phyloP scores from a whole-genome alignment of 73 alveolate genomes.

The Uronychia binucleata region DNA sequence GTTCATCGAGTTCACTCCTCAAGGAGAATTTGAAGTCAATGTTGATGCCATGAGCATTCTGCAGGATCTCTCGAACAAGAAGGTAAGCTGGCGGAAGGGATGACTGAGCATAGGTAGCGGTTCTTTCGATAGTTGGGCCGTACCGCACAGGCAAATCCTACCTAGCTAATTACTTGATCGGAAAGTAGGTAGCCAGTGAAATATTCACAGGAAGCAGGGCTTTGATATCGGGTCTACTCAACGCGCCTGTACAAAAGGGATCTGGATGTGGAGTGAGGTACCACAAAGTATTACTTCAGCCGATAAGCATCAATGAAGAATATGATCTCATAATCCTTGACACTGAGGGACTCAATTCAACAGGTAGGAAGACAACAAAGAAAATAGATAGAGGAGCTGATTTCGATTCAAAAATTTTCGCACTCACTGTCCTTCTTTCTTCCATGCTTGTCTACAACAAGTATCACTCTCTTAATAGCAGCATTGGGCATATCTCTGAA shows the following conservation, averaged over 20 bases:
- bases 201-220: constrained; percentile 36
- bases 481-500: constrained; percentile 89
- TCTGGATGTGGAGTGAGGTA: constrained; percentile 92
- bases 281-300: constrained; percentile 25
- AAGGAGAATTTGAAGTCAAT: constrained; percentile 44
- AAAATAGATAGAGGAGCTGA: constrained; percentile 76
- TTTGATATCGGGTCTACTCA: constrained; percentile 93
- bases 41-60: constrained; percentile 57
- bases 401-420: constrained; percentile 87
- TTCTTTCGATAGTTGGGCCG: constrained; percentile 85
- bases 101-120: constrained; percentile 55
- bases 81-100: neutral
- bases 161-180: constrained; percentile 77
- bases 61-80: constrained; percentile 13
- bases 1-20: constrained; percentile 44
- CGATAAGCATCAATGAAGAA: constrained; percentile 66
- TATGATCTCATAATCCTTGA: constrained; percentile 81
- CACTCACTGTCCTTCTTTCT: constrained; percentile 81
- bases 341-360: constrained; percentile 91
- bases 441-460: constrained; percentile 82
- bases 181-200: constrained; percentile 58
- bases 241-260: constrained; percentile 93
- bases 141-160: constrained; percentile 89
- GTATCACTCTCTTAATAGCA: constrained; percentile 39
- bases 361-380: neutral